Conservation (phyloP, 192 early-diverging fungal species). For the Phycomyces nitens region DNA sequence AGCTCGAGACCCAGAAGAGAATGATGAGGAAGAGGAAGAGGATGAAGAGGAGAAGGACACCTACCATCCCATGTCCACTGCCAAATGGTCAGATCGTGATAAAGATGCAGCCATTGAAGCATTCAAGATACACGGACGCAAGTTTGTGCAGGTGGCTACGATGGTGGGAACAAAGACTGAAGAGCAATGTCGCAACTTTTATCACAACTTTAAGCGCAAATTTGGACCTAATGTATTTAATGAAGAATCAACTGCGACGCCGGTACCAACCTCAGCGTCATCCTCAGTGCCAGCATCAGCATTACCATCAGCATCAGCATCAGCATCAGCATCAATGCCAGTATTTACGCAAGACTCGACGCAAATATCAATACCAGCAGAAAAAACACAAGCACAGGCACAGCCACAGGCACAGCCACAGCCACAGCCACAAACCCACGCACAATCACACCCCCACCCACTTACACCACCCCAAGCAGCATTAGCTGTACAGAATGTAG, state of each 20-base stretch:
- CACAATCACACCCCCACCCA: background rate
- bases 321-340: background rate
- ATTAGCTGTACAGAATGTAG: too few species aligned
- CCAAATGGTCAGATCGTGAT: slow-evolving; percentile 58
- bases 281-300: background rate
- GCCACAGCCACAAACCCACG: too few species aligned
- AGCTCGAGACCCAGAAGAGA: too few species aligned
- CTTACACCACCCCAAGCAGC: background rate
- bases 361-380: too few species aligned
- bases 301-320: background rate
- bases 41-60: slow-evolving; percentile 24
- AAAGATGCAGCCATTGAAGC: slow-evolving; percentile 57
- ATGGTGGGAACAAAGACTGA: slow-evolving; percentile 74
- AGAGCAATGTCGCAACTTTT: slow-evolving; percentile 77
- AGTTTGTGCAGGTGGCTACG: slow-evolving; percentile 69
- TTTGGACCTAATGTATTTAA: slow-evolving; percentile 51
- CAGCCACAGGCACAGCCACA: background rate
- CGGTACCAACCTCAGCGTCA: background rate
- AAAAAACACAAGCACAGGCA: background rate
- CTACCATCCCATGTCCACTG: slow-evolving; percentile 9
- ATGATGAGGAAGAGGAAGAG: slow-evolving; percentile 20
- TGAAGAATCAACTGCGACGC: slow-evolving; percentile 24
- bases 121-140: slow-evolving; percentile 61
- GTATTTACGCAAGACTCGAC: background rate
- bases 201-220: slow-evolving; percentile 71